Percentiles rank a stretch among this genome's conserved stretches.
These are phyloP conservation scores for Cryptosporidium baileyi DNA, from an alignment of 169 alveolate species.

Conservation along the genomic window DNA sequence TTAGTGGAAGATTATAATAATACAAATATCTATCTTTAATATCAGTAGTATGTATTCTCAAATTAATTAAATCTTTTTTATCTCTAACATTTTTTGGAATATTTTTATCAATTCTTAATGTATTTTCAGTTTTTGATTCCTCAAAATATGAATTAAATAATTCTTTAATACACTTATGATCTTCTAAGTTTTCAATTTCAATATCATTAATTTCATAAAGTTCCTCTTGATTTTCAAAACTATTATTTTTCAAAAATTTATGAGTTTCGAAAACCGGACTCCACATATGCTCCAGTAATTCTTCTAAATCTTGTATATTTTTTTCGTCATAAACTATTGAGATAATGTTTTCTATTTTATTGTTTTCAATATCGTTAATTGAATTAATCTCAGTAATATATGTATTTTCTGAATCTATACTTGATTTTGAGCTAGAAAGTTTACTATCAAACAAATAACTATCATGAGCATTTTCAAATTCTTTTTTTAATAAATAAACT, in stretches of 20 bases:
- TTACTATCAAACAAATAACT: background rate
- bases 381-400: constrained; percentile 2
- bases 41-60: too few species aligned
- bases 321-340: constrained; percentile 14
- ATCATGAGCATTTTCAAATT: background rate
- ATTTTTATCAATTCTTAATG: too few species aligned
- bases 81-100: too few species aligned
- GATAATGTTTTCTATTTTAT: background rate
- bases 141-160: too few species aligned
- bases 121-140: too few species aligned
- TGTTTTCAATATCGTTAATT: background rate
- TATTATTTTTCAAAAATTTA: background rate
- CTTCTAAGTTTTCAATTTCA: too few species aligned
- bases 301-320: constrained; percentile 37
- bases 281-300: constrained; percentile 41
- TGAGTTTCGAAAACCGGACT: constrained; percentile 9
- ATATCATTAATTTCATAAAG: too few species aligned
- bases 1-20: constrained; percentile 12
- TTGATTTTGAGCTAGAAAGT: constrained; percentile 11
- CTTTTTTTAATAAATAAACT: background rate
- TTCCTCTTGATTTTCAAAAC: background rate
- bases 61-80: too few species aligned
- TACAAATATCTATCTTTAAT: constrained; percentile 24
- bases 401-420: background rate
- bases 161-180: too few species aligned